Conservation (phyloP, 164 flowering plant species). For the Dillenia turbinata region DNA sequence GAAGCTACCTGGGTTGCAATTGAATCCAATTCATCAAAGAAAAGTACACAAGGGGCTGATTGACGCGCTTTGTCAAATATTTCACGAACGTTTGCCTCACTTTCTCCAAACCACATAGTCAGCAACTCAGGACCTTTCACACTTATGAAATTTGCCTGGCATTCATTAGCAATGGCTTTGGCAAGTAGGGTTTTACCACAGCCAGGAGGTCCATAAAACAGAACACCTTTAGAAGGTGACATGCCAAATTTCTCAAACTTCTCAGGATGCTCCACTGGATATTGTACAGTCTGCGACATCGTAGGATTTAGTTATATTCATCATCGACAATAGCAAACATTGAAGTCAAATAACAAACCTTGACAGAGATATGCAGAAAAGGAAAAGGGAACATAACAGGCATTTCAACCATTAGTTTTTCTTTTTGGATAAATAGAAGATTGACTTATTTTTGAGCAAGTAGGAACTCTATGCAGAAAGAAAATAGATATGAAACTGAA, state of each 20-base stretch:
- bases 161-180: slow-evolving; percentile 72
- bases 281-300: slow-evolving; percentile 56
- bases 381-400: no score
- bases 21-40: slow-evolving; percentile 72
- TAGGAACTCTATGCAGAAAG: no score
- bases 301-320: no score
- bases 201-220: slow-evolving; percentile 71
- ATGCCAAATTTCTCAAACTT: slow-evolving; percentile 77
- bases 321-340: no score
- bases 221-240: slow-evolving; percentile 77
- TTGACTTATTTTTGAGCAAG: no score
- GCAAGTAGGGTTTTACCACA: slow-evolving; percentile 75
- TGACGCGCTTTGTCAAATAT: slow-evolving; percentile 69
- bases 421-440: no score
- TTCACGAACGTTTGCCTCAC: slow-evolving; percentile 77
- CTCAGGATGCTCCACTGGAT: slow-evolving; percentile 79
- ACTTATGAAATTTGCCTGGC: slow-evolving; percentile 71
- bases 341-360: no score
- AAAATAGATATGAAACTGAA: no score
- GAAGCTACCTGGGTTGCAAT: slow-evolving; percentile 58
- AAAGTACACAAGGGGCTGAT: slow-evolving; percentile 72
- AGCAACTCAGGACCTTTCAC: slow-evolving; percentile 68
- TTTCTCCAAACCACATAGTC: slow-evolving; percentile 81
- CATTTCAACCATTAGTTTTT: no score
- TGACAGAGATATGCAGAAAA: no score